These are phyloP conservation scores for Hypoxylon sp. DNA, from an alignment of 2,329 filamentous ascomycete genomes.

Conservation along the genomic window DNA sequence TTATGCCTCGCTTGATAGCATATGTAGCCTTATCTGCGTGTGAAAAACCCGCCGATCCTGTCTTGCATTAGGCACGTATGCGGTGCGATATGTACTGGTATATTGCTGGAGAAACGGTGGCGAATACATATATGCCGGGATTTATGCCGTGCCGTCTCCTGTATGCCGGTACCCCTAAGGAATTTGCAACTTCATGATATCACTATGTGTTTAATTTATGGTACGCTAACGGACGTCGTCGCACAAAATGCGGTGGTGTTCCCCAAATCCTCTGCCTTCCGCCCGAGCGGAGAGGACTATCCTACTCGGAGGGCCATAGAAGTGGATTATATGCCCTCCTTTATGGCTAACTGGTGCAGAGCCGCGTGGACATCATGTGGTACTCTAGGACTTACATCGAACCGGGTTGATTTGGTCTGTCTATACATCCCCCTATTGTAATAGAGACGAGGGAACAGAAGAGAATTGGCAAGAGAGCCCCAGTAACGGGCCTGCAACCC, in stretches of 20 bases:
- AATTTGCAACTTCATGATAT: conserved; percentile 14
- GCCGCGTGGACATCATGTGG: background rate
- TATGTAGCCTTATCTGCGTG: conserved; percentile 21
- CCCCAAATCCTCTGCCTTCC: background rate
- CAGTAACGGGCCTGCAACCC: background rate
- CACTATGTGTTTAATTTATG: conserved; percentile 15
- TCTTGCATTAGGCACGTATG: conserved; percentile 17
- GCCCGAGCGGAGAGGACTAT: background rate
- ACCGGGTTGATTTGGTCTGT: background rate
- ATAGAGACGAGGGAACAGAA: background rate
- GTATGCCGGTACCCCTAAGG: conserved; percentile 24
- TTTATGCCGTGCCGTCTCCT: conserved; percentile 26
- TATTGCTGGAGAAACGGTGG: conserved; percentile 18
- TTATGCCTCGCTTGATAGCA: background rate
- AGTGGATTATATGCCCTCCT: background rate
- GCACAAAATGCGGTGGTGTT: conserved; percentile 2
- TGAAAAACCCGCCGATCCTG: conserved; percentile 33
- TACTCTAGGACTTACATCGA: background rate
- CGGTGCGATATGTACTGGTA: conserved; percentile 13
- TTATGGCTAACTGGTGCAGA: background rate
- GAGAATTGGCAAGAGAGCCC: conserved; percentile 1
- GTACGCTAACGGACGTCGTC: conserved; percentile 4
- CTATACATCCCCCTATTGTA: background rate
- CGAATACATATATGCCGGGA: conserved; percentile 27
- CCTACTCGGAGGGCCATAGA: background rate